A percentile compares a stretch with the other conserved stretches of the same genome.
phyloP scores from a whole-genome alignment of 345 rosid genomes.

The Eucalyptus pauciflora region DNA sequence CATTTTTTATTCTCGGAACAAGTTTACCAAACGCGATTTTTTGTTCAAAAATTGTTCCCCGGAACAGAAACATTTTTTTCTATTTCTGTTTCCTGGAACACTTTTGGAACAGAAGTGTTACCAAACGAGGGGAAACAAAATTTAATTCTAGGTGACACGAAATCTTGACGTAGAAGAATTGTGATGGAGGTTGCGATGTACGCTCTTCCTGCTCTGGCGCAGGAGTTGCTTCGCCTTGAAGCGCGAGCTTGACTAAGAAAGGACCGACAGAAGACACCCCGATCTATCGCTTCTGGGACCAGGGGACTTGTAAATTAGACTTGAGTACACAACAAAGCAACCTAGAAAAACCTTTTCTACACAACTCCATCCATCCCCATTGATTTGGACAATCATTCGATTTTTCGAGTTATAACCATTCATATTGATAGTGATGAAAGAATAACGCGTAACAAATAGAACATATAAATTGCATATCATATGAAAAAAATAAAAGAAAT shows the following conservation, averaged over 20 bases:
- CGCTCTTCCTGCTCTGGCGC: background rate
- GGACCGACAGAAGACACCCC: background rate
- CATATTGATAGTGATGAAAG: background rate
- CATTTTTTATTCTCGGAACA: too few species aligned
- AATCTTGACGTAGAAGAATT: background rate
- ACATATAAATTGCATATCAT: accelerated
- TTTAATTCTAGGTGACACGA: background rate
- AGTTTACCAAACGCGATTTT: too few species aligned
- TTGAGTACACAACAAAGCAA: background rate
- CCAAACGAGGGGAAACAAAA: background rate
- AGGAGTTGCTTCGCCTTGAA: background rate
- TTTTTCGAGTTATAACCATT: background rate
- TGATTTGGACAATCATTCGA: background rate
- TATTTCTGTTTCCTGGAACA: too few species aligned
- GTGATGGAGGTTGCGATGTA: background rate
- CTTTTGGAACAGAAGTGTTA: too few species aligned
- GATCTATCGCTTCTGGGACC: background rate
- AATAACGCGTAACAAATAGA: accelerated
- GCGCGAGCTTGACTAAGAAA: background rate
- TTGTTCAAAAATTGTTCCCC: too few species aligned
- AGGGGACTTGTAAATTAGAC: background rate
- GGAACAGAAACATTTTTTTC: too few species aligned
- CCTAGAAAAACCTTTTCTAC: background rate
- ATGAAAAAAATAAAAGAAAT: background rate
- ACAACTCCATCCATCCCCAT: background rate